These are phyloP conservation scores for Candida chauliodis DNA, from an alignment of 805 yeast genomes.

Conservation along the genomic window DNA sequence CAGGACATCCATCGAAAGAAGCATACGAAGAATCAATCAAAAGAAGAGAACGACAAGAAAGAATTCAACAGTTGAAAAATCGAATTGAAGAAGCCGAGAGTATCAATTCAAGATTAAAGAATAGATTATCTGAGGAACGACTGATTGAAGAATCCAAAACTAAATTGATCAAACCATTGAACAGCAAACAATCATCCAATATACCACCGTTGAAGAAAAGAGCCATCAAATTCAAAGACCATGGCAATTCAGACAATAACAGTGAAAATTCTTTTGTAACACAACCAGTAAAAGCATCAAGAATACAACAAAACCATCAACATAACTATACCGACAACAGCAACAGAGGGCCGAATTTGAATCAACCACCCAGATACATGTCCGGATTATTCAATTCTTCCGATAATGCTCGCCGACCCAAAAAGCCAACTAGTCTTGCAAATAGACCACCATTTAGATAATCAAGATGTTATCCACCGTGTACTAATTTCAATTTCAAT, in stretches of 20 bases:
- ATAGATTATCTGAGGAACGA: neutral
- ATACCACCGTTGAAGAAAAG: neutral
- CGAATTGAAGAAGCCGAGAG: conserved; percentile 13
- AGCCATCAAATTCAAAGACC: neutral
- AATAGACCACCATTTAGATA: conserved; percentile 20
- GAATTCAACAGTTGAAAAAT: conserved; percentile 21
- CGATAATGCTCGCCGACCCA: neutral
- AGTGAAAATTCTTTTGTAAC: conserved; percentile 25
- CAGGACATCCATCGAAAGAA: conserved; percentile 34
- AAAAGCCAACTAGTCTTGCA: conserved; percentile 6
- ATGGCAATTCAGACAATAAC: conserved; percentile 8
- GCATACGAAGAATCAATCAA: conserved; percentile 29
- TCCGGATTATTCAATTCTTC: conserved; percentile 30
- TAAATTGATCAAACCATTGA: too few relatives aligned
- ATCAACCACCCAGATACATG: conserved; percentile 44
- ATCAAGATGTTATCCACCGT: conserved; percentile 6
- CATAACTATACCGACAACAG: conserved; percentile 2
- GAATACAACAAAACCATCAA: conserved; percentile 19
- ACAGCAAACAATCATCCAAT: neutral
- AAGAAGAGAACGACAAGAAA: conserved; percentile 18
- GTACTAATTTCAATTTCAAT: conserved; percentile 21
- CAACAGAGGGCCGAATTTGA: conserved; percentile 30
- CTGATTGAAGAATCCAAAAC: neutral
- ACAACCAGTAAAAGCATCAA: conserved; percentile 21
- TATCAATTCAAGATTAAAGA: conserved; percentile 4